Evolutionary conservation across 148 eudicot species (phyloP), one percentile per base, ranked within the genome.

Genomic region (Fagopyrum tataricum): DNA sequence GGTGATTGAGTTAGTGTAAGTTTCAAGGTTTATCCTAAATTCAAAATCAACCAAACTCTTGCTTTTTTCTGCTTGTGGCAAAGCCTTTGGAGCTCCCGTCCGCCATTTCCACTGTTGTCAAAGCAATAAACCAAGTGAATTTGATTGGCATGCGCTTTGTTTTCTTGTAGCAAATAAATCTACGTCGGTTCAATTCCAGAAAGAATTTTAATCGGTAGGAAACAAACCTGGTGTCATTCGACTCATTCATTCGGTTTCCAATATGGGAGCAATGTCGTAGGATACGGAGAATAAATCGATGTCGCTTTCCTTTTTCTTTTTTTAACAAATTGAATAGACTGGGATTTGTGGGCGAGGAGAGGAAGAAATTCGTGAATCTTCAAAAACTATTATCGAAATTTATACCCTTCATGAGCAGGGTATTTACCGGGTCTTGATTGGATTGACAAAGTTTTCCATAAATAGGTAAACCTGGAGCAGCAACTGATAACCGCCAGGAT

Each of bases 391-490:
- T 18, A 53, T 53, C 4, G 24, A 8, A 55, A 6, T 18, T 18
- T 7, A 11, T n/a, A 18, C 23, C 8, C 8, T 53, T 53, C 13
- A 13, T 2, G 2, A 46, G 15, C 49, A 46, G 49, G 2, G 59
- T 55, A 21, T 20, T 7, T 39, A 5, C 20, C 5, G 43, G 4
- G 42, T 31, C 14, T 26, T 8, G 6, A 20, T 23, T 58, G 44
- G 7, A 37, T 26, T 64, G 69, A 64, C 39, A 46, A 70, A 20
- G 72, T 11, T 44, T 20, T 70, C 31, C 52, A 42, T 70, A 26
- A 42, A 21, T 70, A 81, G 87, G 83, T 82, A 76, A 85, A 70
- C 79, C 75, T 55, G 86, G 80, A 71, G 78, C 83, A n/a, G 74
- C 51, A 24, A 55, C 43, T 59, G 83, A 75, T 47, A 86, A 71